Evolutionary conservation across 106 monocot species (phyloP), one percentile per base, ranked within the genome.

Genomic region (Dendrobium huoshanense): DNA sequence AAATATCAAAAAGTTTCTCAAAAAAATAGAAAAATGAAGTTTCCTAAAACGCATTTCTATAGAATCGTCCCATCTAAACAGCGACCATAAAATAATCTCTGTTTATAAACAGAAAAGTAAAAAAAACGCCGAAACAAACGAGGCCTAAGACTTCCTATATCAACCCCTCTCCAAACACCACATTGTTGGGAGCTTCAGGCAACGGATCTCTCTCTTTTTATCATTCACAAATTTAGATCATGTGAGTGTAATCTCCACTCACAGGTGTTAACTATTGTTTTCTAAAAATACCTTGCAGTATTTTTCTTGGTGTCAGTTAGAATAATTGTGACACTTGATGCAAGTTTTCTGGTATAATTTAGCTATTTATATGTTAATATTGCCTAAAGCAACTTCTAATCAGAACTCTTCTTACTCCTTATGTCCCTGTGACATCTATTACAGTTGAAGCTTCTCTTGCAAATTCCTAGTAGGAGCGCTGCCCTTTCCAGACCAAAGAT

Each of bases 381-480:
- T 48, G 11, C 37, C 37, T 37, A 37, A 37, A 37, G 37, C 37
- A 37, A 37, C 37, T 37, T 37, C 37, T 37, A 37, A 37, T 45
- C 9, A 45, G 9, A 6, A 45, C 9, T 45, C 56, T 56, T 16
- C 56, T 56, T 4, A 56, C 56, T 22, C 22, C 5, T n/a, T 61
- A 37, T 37, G 61, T 24, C n/a, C 22, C 5, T 61, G 61, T 22
- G 61, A 56, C 22, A 8, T 7, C 19, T 25, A 0, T 13, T 83
- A 65, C 85, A 97, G 96, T 20, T 88, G 61, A 76, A 79, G 51
- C 81, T 82, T 81, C 84, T 97, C 27, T 80, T 97, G 41, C 92
- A 90, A 85, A 54, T 91, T 73, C 94, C 96, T 73, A 3, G 75
- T 5, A 82, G 64, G 68, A 77, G 64, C n/a, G 45, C 78, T 5